phyloP scores from a whole-genome alignment of 1,284 basidiomycete genomes.

The Pterulicium gracile region DNA sequence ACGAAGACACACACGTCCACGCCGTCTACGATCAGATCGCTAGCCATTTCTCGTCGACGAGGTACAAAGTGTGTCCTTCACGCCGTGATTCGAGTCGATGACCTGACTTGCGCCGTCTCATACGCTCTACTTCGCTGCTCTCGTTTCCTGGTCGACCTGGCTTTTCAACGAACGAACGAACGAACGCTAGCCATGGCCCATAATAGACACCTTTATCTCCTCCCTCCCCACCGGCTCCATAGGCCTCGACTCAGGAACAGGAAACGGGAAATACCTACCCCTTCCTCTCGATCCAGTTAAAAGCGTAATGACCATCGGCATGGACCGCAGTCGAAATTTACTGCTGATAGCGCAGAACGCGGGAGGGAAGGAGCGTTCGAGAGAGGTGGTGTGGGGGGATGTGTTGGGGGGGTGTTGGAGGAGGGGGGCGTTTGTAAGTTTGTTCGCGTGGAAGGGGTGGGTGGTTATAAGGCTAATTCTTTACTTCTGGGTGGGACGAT shows the following conservation, averaged over 20 bases:
- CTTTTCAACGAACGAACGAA: not conserved
- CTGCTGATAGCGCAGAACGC: constrained; percentile 63
- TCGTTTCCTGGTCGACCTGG: too few relatives aligned
- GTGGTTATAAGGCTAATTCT: constrained; percentile 15
- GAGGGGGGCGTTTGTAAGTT: constrained; percentile 61
- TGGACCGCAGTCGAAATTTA: constrained; percentile 74
- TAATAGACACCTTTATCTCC: constrained; percentile 75
- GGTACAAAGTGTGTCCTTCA: constrained; percentile 67
- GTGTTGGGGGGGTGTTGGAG: constrained; percentile 66
- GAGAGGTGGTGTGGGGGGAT: constrained; percentile 70
- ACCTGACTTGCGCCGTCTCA: too few relatives aligned
- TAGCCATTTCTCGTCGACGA: constrained; percentile 83
- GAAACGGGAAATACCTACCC: constrained; percentile 95
- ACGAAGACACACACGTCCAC: constrained; percentile 74
- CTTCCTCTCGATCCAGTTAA: constrained; percentile 43
- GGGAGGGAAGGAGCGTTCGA: constrained; percentile 34
- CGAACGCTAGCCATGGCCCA: constrained; percentile 77
- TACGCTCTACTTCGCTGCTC: too few relatives aligned
- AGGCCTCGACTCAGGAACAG: constrained; percentile 92
- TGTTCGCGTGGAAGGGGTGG: not conserved
- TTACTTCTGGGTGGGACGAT: not conserved
- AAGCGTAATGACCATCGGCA: constrained; percentile 63
- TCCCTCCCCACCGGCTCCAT: constrained; percentile 69
- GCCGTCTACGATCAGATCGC: constrained; percentile 87
- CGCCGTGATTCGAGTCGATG: not conserved